Evolutionary conservation across 129 eudicot species (phyloP), one percentile per base, ranked within the genome.

Genomic region (Arctium minus): DNA sequence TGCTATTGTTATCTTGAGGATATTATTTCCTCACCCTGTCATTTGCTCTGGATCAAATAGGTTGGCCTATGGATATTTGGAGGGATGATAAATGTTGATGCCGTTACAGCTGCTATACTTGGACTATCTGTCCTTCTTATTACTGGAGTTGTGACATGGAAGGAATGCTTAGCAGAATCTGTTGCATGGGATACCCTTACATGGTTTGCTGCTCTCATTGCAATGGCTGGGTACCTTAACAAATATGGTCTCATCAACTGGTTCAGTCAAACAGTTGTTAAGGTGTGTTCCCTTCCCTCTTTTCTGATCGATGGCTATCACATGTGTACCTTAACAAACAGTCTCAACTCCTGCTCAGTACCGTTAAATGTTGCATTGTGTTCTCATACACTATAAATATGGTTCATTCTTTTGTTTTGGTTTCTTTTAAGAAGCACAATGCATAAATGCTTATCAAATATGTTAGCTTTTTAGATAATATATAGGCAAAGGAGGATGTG

Each of bases 161-260:
- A 96, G 77, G 99, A 96, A 85, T 96, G 99, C 86, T 87, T 96
- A 70, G 97, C 84, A 53, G 99, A 96, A 87, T 60, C 98, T 17
- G 99, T 96, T 82, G 99, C 99, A 37, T 96, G 99, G 99, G 99
- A 96, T 85, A 96, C 99, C 50, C 99, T 96, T 56, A 96, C 99
- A 42, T 96, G 99, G 99, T 96, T 96, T 79, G 99, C 99, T 18
- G 99, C 99, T 15, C 99, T 96, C 72, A 96, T 96, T 83, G 98
- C 99, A 60, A 96, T 96, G 99, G 99, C 99, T 88, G 99, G 99
- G 1, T 96, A 96, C 84, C 94, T 96, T 8, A 96, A 96, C 87
- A 96, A 96, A 88, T 96, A 93, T 46, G 99, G 99, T 60, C 99
- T 96, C 80, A 96, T 96, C 83, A 80, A 95, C 64, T 96, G 99